A percentile compares a stretch with the other conserved stretches of the same genome.
Conservation (phyloP, 169 alveolate species). For the Plasmodium cynomolgi region DNA sequence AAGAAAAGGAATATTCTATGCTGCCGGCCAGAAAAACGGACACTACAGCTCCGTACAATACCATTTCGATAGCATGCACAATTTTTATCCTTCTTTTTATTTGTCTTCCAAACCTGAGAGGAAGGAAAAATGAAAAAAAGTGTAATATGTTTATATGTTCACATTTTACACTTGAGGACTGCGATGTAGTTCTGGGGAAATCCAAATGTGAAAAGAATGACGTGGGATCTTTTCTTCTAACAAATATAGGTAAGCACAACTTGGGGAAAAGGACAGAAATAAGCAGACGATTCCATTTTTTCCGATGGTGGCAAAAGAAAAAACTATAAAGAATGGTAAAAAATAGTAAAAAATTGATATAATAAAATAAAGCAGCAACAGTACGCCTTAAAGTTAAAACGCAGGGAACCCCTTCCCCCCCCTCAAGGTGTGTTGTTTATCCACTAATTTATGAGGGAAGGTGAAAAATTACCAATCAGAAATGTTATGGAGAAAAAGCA, state of each 20-base stretch:
- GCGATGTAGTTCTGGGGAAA: not conserved
- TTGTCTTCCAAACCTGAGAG: conserved; percentile 36
- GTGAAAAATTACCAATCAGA: conserved; percentile 20
- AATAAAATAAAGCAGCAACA: not conserved
- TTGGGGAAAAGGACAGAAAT: conserved; percentile 48
- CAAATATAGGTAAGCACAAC: conserved; percentile 59
- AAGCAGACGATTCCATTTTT: conserved; percentile 47
- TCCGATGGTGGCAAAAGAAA: conserved; percentile 40
- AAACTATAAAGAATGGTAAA: conserved; percentile 14
- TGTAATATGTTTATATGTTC: not conserved
- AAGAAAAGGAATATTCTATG: conserved; percentile 46
- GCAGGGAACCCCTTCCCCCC: not conserved
- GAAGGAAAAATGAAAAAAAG: conserved; percentile 16
- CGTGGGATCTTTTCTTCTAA: not conserved
- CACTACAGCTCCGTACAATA: conserved; percentile 48
- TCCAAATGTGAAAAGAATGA: not conserved
- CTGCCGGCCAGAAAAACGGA: conserved; percentile 36
- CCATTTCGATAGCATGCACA: conserved; percentile 56
- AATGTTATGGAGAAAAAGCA: conserved; percentile 22
- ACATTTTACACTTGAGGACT: not conserved
- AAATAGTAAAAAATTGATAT: conserved; percentile 2
- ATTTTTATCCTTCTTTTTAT: conserved; percentile 18
- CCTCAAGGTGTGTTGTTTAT: not conserved
- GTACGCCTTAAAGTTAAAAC: not conserved
- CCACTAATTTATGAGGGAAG: not conserved